Base-by-base conservation (phyloP, 2,329 filamentous ascomycete species). In the Sclerotinia nivalis region DNA sequence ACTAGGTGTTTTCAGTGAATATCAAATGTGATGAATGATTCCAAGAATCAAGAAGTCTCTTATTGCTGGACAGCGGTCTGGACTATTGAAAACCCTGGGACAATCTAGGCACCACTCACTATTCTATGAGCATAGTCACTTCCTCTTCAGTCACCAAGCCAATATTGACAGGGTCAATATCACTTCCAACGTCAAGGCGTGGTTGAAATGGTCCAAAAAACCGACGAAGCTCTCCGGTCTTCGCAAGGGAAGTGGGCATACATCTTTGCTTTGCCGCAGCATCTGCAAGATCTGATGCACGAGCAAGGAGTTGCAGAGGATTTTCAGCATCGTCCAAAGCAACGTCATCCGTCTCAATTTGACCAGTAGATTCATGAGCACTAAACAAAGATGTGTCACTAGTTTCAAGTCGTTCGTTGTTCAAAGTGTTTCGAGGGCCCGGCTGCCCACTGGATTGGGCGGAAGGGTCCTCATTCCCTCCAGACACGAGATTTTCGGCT, bases 241-340 rank as follows among this genome's bases (percentile, higher is more conserved):
- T 28, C 18, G 15, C 31, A 4, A 65, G 1, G 0, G 28, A n/a
- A 72, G 61, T 18, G 47, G 37, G 20, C 37, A 66, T 54, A 58
- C 52, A 54, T 22, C n/a, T 25, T 68, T 31, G 45, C 68, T 60
- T 28, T 60, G 71, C 62, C 37, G 71, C 66, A 9, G 75, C 71
- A 43, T 72, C 73, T 25, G 76, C 76, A 25, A 91, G 83, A 78
- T 91, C 89, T 0, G 91, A 93, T 1, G 90, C 91, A 45, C 90
- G 85, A 3, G 91, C 91, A 47, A 93, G 86, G 22, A 93, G 81
- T 77, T 93, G 90, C 7, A 93, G 81, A 0, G 90, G 90, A 71
- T 93, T 93, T 76, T 93, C 90, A 4, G 90, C 90, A 77, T 92
- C 91, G 74, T 93, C 90, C 37, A 91, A 81, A 18, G 88, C 84